Evolutionary conservation across 805 yeast genomes (phyloP).

Genomic region (Saccharomyces kudriavzevii): DNA sequence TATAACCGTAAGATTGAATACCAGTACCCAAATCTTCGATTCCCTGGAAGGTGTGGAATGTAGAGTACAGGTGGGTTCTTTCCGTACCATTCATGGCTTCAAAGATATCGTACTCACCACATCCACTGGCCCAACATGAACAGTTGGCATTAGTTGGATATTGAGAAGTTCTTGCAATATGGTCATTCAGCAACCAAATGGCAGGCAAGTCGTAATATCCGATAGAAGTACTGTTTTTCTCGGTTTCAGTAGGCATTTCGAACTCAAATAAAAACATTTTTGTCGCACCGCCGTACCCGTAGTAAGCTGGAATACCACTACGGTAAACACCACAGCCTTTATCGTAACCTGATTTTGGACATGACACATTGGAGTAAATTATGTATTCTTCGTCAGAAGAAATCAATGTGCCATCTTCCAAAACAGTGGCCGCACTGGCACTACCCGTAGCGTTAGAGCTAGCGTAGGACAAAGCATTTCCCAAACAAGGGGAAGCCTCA

Average conservation of each 20-base stretch:
- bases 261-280: constrained; percentile 67
- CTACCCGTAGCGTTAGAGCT: constrained; percentile 41
- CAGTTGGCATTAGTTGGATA: constrained; percentile 47
- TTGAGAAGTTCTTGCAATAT: constrained; percentile 63
- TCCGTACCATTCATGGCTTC: constrained; percentile 58
- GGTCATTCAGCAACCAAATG: constrained; percentile 64
- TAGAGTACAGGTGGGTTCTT: constrained; percentile 46
- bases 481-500: constrained; percentile 49
- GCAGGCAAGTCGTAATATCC: constrained; percentile 53
- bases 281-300: constrained; percentile 55
- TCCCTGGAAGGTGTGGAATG: constrained; percentile 60
- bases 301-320: constrained; percentile 58
- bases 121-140: constrained; percentile 65
- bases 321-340: constrained; percentile 72
- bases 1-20: constrained; percentile 45
- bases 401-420: constrained; percentile 41
- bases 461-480: constrained; percentile 56
- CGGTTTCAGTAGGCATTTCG: constrained; percentile 48
- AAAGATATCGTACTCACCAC: constrained; percentile 68
- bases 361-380: constrained; percentile 48
- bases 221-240: constrained; percentile 26
- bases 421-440: constrained; percentile 40
- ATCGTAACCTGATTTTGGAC: constrained; percentile 42
- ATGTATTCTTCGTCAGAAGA: constrained; percentile 51
- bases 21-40: constrained; percentile 52